Evolutionary conservation across 805 yeast genomes (phyloP), one percentile per base, ranked within the genome.

Genomic region (Wickerhamiella slavikovae): DNA sequence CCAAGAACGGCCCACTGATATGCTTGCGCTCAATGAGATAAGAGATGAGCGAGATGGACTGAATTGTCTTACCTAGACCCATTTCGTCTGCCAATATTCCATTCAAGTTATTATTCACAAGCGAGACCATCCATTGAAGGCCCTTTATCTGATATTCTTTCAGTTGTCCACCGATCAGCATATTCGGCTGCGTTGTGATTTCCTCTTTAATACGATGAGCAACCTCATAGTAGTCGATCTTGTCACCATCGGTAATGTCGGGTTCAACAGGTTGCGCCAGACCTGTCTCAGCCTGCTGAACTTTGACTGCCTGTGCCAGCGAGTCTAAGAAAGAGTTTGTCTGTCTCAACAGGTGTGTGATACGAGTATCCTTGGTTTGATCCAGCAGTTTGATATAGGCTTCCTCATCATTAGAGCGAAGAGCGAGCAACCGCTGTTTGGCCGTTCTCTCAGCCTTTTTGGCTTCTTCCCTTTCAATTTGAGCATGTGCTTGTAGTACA

Each of bases 31-130:
- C 96, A 24, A 77, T 66, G 32, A 85, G 60, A 42, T 85, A 78
- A 0, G 95, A 72, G 27, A 85, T 58, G 30, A 85, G 60, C 1
- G 96, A 82, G 31, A 85, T 72, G 0, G 94, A 71, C 57, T 85
- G 98, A 48, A 85, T 85, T 1, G 98, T 85, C 49, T 85, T 85
- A 49, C 98, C 98, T 33, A 85, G 63, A 35, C 98, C 98, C 98
- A 85, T 85, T 55, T 85, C 98, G 57, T 85, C 96, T 6, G 98
- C 98, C 30, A 85, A 56, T 36, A 85, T 85, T 58, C 98, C 98
- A 49, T 85, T 89, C 45, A 85, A 63, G 49, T 79, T 91, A 53
- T 85, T 85, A 47, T 85, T 85, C 52, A 64, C 85, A 31, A 85
- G 59, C 1, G 96, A 85, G 4, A 85, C 93, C 98, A 85, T 85